Evolutionary conservation across 371 early-diverging fungal species (phyloP).

Genomic region (Apophysomyces elegans): DNA sequence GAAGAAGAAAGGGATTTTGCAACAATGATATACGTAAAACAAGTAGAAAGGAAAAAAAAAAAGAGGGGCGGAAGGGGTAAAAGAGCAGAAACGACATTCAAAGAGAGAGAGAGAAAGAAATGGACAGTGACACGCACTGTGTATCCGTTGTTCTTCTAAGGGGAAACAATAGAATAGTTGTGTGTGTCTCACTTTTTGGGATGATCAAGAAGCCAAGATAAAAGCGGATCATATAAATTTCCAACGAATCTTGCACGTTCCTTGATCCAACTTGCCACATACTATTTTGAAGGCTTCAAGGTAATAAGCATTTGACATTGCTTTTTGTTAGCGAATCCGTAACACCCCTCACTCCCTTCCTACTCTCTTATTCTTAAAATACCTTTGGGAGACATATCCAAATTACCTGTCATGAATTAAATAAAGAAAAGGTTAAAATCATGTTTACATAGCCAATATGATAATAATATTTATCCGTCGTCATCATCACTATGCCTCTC

Average conservation of each 20-base stretch:
- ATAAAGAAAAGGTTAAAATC: neutral
- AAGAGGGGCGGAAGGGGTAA: constrained; percentile 3
- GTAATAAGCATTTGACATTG: neutral
- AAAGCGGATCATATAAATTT: constrained; percentile 13
- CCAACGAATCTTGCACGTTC: constrained; percentile 29
- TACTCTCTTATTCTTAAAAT: constrained; percentile 11
- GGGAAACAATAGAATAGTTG: too few species aligned
- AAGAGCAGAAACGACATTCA: neutral
- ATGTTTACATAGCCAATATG: neutral
- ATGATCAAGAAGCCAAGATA: too few species aligned
- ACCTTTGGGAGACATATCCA: constrained; percentile 47
- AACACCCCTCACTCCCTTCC: neutral
- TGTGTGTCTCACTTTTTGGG: too few species aligned
- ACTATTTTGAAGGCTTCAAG: constrained; percentile 30
- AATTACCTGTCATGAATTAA: constrained; percentile 26
- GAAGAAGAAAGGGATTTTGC: neutral
- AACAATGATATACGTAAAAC: constrained; percentile 8
- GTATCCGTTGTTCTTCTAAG: too few species aligned
- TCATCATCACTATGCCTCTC: neutral
- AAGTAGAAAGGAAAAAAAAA: constrained; percentile 3
- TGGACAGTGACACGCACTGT: too few species aligned
- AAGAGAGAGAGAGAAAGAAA: neutral
- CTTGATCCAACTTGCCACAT: constrained; percentile 27
- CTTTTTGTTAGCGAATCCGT: neutral
- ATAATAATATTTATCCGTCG: neutral